phyloP scores from a whole-genome alignment of 805 yeast species.

The Hyphopichia homilentoma region DNA sequence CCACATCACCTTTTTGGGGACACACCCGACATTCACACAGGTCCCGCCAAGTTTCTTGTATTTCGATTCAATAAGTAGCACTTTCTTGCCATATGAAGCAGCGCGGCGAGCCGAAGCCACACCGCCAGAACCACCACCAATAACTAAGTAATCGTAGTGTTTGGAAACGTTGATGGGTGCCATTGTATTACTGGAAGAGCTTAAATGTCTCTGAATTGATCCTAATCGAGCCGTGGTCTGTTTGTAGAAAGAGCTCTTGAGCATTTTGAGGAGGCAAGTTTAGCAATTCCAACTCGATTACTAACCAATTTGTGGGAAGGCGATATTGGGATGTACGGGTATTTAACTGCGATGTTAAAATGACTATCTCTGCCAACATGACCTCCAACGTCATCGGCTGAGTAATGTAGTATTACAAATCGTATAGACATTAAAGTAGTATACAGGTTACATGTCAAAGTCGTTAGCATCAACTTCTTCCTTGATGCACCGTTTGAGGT shows the following conservation, averaged over 20 bases:
- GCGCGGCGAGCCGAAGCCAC: constrained; percentile 98
- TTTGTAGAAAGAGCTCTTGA: constrained; percentile 9
- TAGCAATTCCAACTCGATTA: too few species aligned
- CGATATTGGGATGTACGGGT: too few species aligned
- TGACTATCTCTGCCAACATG: too few species aligned
- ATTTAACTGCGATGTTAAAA: too few species aligned
- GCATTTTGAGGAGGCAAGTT: constrained; percentile 9
- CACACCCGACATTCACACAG: constrained; percentile 99
- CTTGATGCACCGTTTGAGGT: constrained; percentile 27
- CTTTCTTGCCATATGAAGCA: constrained; percentile 87
- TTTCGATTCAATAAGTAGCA: constrained; percentile 74
- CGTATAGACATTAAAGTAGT: too few species aligned
- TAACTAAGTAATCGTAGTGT: constrained; percentile 88
- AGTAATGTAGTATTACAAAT: too few species aligned
- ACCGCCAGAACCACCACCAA: constrained; percentile 99
- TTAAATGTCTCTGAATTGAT: constrained; percentile 27
- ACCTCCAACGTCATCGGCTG: too few species aligned
- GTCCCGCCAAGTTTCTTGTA: constrained; percentile 83
- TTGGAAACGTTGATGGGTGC: constrained; percentile 35
- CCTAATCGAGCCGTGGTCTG: constrained; percentile 17
- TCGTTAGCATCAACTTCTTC: constrained; percentile 12
- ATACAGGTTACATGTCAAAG: too few species aligned
- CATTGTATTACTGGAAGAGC: constrained; percentile 33
- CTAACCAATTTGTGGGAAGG: too few species aligned
- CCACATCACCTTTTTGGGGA: constrained; percentile 99